Evolutionary conservation across 2,329 filamentous ascomycete species (phyloP).

Genomic region (Penicillium crustosum): DNA sequence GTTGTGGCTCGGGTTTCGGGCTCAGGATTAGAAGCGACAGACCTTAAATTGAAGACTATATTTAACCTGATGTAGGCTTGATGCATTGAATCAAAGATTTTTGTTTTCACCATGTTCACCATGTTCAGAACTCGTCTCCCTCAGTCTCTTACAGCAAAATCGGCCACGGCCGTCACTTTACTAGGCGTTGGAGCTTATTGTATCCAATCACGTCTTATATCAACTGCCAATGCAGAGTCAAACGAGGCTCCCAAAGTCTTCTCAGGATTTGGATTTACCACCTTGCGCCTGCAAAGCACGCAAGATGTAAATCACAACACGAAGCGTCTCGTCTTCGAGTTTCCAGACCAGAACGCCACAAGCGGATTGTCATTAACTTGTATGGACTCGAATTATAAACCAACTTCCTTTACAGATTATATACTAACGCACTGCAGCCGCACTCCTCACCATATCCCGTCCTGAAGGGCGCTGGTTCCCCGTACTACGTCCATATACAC

Average conservation of each 20-base stretch:
- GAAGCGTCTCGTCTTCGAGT: constrained; percentile 57
- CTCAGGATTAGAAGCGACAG: not conserved
- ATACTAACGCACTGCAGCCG: constrained; percentile 37
- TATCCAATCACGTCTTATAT: not conserved
- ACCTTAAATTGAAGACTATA: not conserved
- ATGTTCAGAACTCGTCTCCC: not conserved
- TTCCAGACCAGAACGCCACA: constrained; percentile 49
- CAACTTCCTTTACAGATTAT: not conserved
- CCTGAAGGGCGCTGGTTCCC: constrained; percentile 60
- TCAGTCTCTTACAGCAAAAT: not conserved
- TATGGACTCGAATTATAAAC: constrained; percentile 18
- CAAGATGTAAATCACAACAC: constrained; percentile 60
- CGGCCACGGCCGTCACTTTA: not conserved
- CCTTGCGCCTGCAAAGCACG: constrained; percentile 52
- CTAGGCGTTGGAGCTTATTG: constrained; percentile 9
- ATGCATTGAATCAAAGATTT: not conserved
- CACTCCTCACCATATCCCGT: constrained; percentile 61
- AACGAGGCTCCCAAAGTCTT: constrained; percentile 8
- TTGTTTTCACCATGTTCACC: not conserved
- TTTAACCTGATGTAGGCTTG: not conserved
- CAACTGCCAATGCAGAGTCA: constrained; percentile 11
- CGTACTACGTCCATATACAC: constrained; percentile 66
- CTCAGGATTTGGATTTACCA: constrained; percentile 40
- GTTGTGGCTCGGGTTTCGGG: not conserved
- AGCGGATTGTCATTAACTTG: constrained; percentile 55